A percentile compares a stretch with the other conserved stretches of the same genome.
These are phyloP conservation scores for Boechera stricta DNA, from an alignment of 345 rosid genomes.

Conservation along the genomic window DNA sequence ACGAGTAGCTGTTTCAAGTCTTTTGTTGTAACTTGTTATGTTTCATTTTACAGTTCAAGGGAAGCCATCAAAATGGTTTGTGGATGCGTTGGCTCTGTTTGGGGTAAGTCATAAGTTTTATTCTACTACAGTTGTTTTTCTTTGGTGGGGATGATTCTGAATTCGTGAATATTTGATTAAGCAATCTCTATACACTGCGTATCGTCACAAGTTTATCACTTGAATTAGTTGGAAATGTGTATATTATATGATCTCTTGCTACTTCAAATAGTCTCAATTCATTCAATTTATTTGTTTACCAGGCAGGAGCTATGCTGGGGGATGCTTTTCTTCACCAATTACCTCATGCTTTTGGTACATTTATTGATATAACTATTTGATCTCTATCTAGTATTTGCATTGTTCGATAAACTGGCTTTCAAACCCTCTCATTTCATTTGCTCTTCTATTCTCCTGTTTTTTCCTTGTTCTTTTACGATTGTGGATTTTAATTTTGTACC, in stretches of 20 bases:
- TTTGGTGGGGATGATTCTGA: constrained; percentile 17
- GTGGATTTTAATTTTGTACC: background rate
- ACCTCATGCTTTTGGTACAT: constrained; percentile 97
- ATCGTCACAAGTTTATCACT: background rate
- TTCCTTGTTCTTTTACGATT: background rate
- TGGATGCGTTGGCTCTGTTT: constrained; percentile 90
- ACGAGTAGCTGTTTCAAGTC: background rate
- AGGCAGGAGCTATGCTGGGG: constrained; percentile 99
- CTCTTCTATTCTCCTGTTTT: background rate
- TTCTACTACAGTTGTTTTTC: background rate
- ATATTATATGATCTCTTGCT: background rate
- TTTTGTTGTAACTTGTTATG: constrained; percentile 12
- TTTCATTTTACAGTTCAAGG: constrained; percentile 73
- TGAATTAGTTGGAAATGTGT: background rate
- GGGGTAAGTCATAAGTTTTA: constrained; percentile 69
- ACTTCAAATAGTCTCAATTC: constrained; percentile 4
- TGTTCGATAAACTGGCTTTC: background rate
- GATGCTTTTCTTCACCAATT: constrained; percentile 99
- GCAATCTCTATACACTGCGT: background rate
- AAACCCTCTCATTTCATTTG: background rate
- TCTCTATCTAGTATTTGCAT: constrained; percentile 10
- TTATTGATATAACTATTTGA: background rate
- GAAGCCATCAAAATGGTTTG: constrained; percentile 85
- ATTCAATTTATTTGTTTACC: constrained; percentile 36
- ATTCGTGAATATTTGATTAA: background rate